Conservation (phyloP, 2,329 filamentous ascomycete genomes). For the Dactylellina drechsleri region DNA sequence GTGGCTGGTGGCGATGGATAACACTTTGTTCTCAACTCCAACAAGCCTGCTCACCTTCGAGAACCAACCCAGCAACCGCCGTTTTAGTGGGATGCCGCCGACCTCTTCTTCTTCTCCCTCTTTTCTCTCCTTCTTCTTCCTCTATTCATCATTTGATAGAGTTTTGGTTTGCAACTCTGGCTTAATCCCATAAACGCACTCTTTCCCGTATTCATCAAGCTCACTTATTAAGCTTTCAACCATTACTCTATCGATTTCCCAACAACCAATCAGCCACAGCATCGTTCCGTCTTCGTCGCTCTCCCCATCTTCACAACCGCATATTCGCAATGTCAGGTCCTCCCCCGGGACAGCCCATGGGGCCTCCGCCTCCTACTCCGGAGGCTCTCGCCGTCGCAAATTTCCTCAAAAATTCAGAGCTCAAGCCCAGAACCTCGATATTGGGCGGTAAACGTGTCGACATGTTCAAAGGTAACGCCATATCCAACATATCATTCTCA, state of each 20-base stretch:
- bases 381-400: conserved; percentile 87
- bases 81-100: conserved; percentile 48
- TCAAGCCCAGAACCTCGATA: conserved; percentile 91
- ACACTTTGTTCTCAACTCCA: conserved; percentile 55
- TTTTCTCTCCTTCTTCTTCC: conserved; percentile 29
- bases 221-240: not conserved
- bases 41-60: conserved; percentile 42
- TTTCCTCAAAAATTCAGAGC: conserved; percentile 82
- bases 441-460: conserved; percentile 96
- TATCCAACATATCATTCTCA: not conserved
- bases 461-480: conserved; percentile 86
- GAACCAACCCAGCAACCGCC: conserved; percentile 21
- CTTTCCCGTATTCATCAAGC: not conserved
- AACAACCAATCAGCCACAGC: conserved; percentile 26
- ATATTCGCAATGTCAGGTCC: conserved; percentile 49
- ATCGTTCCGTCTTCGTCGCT: conserved; percentile 10
- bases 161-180: conserved; percentile 45
- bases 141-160: conserved; percentile 4
- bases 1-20: conserved; percentile 47
- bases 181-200: conserved; percentile 28
- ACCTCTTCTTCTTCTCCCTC: conserved; percentile 19
- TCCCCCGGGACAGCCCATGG: conserved; percentile 53
- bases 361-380: conserved; percentile 76
- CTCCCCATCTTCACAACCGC: not conserved
- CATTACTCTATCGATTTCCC: conserved; percentile 8